Evolutionary conservation across 192 early-diverging fungal species (phyloP).

Genomic region (Linnemannia elongata): DNA sequence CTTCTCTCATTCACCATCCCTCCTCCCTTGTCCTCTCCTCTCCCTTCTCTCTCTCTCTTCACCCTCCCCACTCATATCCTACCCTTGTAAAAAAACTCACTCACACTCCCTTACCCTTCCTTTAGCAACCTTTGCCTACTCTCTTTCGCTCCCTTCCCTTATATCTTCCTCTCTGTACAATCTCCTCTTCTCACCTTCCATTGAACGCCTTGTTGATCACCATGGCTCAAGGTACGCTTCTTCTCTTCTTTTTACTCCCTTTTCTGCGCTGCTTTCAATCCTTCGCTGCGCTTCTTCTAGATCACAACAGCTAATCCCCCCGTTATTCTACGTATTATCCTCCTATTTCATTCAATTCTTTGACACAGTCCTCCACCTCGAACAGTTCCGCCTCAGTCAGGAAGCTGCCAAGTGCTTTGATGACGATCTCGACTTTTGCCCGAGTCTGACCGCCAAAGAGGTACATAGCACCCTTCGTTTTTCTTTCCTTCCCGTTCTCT

Average conservation of each 20-base stretch:
- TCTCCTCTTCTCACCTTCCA: background rate
- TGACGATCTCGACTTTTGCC: constrained; percentile 72
- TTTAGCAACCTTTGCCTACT: background rate
- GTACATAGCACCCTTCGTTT: constrained; percentile 28
- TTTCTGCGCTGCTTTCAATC: background rate
- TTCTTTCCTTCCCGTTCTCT: background rate
- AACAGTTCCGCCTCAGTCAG: constrained; percentile 61
- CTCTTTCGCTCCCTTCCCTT: background rate
- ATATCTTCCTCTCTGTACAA: background rate
- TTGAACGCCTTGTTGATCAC: background rate
- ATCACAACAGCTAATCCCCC: background rate
- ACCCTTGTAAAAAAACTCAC: background rate
- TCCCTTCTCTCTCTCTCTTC: background rate
- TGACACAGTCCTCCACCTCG: constrained; percentile 49
- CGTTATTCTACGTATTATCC: background rate
- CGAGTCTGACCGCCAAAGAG: constrained; percentile 64
- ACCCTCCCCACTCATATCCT: background rate
- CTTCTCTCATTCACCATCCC: background rate
- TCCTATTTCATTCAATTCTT: background rate
- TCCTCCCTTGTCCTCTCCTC: background rate
- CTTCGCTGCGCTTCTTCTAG: background rate
- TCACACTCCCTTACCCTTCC: background rate
- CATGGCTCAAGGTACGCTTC: constrained; percentile 26
- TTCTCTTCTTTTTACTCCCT: background rate
- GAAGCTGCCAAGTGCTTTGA: constrained; percentile 68